Percentiles rank a stretch among this genome's conserved stretches.
Conservation (phyloP, 192 early-diverging fungal species). For the Gryganskiella cystojenkinii region DNA sequence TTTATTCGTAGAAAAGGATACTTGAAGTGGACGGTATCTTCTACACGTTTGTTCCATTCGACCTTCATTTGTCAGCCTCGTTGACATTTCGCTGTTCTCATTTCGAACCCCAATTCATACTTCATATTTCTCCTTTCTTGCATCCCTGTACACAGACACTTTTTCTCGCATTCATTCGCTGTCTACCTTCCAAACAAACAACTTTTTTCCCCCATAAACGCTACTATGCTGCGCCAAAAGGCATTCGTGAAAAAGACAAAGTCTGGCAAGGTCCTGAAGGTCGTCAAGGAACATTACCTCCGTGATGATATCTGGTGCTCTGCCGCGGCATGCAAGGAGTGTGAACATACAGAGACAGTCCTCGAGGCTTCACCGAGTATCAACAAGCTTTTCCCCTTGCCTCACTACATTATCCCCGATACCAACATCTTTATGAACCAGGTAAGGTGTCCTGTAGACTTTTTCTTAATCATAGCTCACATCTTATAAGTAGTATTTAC, state of each 20-base stretch:
- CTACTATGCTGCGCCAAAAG: conserved; percentile 74
- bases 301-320: conserved; percentile 96
- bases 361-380: conserved; percentile 63
- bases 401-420: conserved; percentile 91
- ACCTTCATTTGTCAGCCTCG: neutral
- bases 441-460: too few species aligned
- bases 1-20: too few species aligned
- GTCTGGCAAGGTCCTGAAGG: conserved; percentile 92
- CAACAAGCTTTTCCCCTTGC: conserved; percentile 57
- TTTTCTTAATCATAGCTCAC: too few species aligned
- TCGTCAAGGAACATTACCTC: conserved; percentile 97
- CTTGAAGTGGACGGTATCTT: too few species aligned
- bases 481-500: neutral
- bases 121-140: too few species aligned
- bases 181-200: neutral
- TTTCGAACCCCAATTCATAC: too few species aligned
- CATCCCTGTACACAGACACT: neutral
- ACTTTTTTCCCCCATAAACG: neutral
- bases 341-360: conserved; percentile 55
- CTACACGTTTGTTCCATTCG: neutral
- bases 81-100: neutral
- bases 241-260: conserved; percentile 91
- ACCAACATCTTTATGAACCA: conserved; percentile 95
- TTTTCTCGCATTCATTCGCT: neutral
- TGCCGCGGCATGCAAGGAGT: conserved; percentile 64